Base-by-base conservation (phyloP, 768 basidiomycete species). In the Cystoderma amianthinum region DNA sequence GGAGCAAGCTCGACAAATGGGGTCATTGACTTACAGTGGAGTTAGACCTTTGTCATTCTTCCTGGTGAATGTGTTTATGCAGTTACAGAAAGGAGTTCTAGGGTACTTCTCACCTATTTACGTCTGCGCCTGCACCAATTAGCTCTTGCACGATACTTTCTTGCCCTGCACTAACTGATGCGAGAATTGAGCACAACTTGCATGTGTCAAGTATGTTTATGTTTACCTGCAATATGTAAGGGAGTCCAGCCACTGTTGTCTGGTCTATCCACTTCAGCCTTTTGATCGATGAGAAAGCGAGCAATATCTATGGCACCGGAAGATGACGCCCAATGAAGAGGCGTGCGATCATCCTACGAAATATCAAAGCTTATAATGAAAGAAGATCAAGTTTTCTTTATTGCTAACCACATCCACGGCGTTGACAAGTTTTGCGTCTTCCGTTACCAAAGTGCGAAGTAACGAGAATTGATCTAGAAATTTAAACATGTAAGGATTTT, bases 291-390 rank as follows among this genome's bases (percentile, higher is more conserved):
- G 48, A 92, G 68, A 58, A 78, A 85, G 41, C 74, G 67, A 20
- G 57, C 71, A 46, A 87, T 78, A 41, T 86, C 84, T 42, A 76
- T 57, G 30, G 81, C 73, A 38, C 85, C 87, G 15, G 78, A 78
- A 9, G 81, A 82, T 10, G 87, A 79, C 43, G 87, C 85, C 86
- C 87, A 90, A 53, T 92, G 89, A n/a, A 92, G 62, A 6, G 89
- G 75, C 0, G 89, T 87, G 23, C 89, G 71, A 28, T 72, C 81
- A 56, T 92, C 88, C 18, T 33, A 35, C 15, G 12, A 17, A 7
- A 19, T 40, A 20, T 36, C 19, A 42, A 12, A 30, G 44, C 46
- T 12, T 33, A 20, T 19, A 13, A 32, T 32, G 12, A 3, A 25
- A 16, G n/a, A 20, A 7, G 32, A 25, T n/a, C 11, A 35, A 39